Evolutionary conservation across 1,139 yeast species (phyloP).

Genomic region (Blastobotrys proliferans): DNA sequence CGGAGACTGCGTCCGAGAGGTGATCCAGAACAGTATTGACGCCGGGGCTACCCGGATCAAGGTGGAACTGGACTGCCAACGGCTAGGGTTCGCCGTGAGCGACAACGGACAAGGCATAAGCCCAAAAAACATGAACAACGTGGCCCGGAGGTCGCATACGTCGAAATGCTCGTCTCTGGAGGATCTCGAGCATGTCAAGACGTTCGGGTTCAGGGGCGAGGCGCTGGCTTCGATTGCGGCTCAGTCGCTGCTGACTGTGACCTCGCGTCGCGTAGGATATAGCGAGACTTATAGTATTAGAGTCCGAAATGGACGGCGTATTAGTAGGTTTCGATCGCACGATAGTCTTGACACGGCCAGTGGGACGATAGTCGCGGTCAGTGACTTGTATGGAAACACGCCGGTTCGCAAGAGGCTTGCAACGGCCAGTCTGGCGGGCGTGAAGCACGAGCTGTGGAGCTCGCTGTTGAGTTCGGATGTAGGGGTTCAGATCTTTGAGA

Average conservation of each 20-base stretch:
- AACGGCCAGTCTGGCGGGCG: background rate
- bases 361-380: slow-evolving; percentile 53
- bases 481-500: background rate
- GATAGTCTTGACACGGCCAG: background rate
- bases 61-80: slow-evolving; percentile 40
- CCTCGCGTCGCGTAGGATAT: slow-evolving; percentile 29
- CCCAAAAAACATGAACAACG: slow-evolving; percentile 47
- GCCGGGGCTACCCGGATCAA: slow-evolving; percentile 45
- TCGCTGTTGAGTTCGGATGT: background rate
- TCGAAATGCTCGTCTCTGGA: slow-evolving; percentile 32
- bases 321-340: slow-evolving; percentile 8
- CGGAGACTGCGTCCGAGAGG: slow-evolving; percentile 25
- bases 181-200: slow-evolving; percentile 47
- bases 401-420: slow-evolving; percentile 53
- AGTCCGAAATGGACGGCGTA: slow-evolving; percentile 17
- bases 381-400: slow-evolving; percentile 47
- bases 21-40: slow-evolving; percentile 41
- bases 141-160: slow-evolving; percentile 30
- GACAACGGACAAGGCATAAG: slow-evolving; percentile 56
- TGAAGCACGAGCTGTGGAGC: slow-evolving; percentile 6
- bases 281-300: slow-evolving; percentile 35
- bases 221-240: slow-evolving; percentile 59
- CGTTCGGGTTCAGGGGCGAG: slow-evolving; percentile 82
- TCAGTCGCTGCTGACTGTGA: slow-evolving; percentile 27
- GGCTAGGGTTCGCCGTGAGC: slow-evolving; percentile 41